These are phyloP conservation scores for Suillus subluteus DNA, from an alignment of 768 basidiomycete species.

Conservation along the genomic window DNA sequence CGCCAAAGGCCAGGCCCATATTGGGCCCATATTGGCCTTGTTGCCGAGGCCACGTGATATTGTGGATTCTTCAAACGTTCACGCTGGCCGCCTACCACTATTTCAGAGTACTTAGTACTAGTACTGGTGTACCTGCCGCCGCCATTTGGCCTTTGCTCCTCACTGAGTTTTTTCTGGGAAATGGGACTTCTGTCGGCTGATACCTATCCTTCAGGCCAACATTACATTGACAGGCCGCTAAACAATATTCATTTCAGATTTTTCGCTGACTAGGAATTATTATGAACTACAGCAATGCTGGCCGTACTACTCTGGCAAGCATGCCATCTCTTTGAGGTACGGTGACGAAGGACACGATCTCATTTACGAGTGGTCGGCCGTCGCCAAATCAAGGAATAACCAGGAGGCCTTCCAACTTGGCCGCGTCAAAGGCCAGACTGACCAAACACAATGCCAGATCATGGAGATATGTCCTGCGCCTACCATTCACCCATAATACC, in stretches of 20 bases:
- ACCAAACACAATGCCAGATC: conserved; percentile 2
- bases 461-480: background rate
- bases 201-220: background rate
- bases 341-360: background rate
- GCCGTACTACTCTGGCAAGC: background rate
- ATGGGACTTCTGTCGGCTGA: background rate
- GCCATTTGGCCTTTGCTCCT: background rate
- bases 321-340: background rate
- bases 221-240: background rate
- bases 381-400: background rate
- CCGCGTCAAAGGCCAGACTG: background rate
- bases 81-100: background rate
- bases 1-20: too few relatives aligned
- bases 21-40: too few relatives aligned
- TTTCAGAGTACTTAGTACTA: background rate
- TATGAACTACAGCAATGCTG: background rate
- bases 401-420: background rate
- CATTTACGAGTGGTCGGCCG: too few relatives aligned
- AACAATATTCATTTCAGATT: background rate
- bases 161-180: background rate
- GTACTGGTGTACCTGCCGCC: background rate
- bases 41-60: background rate
- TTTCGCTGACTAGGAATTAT: background rate
- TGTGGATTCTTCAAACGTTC: background rate
- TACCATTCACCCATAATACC: background rate